Evolutionary conservation across 768 basidiomycete species (phyloP).

Genomic region (Collybia nuda): DNA sequence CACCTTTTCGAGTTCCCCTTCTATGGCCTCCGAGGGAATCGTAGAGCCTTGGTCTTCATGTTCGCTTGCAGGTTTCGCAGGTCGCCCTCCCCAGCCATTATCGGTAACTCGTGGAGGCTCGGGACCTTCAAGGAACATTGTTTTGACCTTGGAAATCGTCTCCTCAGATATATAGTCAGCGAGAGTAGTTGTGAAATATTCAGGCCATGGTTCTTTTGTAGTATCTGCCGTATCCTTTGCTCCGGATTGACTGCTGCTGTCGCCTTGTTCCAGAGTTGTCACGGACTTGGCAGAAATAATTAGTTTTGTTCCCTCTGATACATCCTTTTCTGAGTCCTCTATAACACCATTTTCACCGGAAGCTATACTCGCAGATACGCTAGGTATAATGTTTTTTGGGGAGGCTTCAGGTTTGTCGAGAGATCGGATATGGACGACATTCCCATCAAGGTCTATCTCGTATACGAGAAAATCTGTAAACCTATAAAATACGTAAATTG

Average conservation of each 20-base stretch:
- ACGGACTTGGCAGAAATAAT: constrained; percentile 4
- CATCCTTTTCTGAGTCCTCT: constrained; percentile 12
- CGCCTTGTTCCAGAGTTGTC: constrained; percentile 3
- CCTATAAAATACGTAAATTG: constrained; percentile 36
- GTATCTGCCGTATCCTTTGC: constrained; percentile 11
- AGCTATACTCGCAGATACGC: constrained; percentile 12
- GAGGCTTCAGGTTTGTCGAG: constrained; percentile 67
- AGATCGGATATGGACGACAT: constrained; percentile 79
- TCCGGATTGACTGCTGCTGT: constrained; percentile 3
- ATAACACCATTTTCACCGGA: constrained; percentile 19
- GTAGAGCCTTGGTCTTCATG: constrained; percentile 10
- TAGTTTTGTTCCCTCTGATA: constrained; percentile 3
- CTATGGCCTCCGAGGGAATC: constrained; percentile 15
- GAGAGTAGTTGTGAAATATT: constrained; percentile 54
- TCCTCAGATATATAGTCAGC: constrained; percentile 62
- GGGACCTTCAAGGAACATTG: constrained; percentile 79
- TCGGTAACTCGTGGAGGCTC: constrained; percentile 75
- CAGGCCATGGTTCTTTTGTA: constrained; percentile 61
- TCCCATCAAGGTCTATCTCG: constrained; percentile 82
- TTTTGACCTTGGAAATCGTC: constrained; percentile 61
- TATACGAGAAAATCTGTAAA: constrained; percentile 97
- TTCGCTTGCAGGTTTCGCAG: constrained; percentile 28
- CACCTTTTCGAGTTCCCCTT: constrained; percentile 23
- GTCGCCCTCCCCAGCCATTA: constrained; percentile 67
- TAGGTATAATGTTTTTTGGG: constrained; percentile 34